Evolutionary conservation across 2,329 filamentous ascomycete species (phyloP).

Genomic region (Aureobasidium leucospermi): DNA sequence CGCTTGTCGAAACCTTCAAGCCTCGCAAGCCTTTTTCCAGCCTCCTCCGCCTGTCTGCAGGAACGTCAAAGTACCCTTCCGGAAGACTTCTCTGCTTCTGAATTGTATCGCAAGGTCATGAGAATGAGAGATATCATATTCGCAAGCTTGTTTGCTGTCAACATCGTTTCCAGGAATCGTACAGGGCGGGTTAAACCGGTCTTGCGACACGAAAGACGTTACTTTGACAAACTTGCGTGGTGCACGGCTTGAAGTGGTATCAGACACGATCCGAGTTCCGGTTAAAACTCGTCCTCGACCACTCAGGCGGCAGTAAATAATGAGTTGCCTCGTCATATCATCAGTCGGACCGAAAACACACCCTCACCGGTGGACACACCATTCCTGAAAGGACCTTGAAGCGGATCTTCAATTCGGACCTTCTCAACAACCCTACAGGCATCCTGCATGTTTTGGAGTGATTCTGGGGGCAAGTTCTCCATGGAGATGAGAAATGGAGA

Average conservation of each 20-base stretch:
- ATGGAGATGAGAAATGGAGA: conserved; percentile 12
- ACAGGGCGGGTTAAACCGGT: not conserved
- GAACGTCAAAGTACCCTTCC: not conserved
- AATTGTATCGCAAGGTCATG: not conserved
- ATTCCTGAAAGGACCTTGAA: not conserved
- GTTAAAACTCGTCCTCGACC: not conserved
- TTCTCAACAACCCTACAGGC: not conserved
- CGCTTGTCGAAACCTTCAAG: conserved; percentile 8
- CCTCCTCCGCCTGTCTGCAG: not conserved
- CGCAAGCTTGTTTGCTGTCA: not conserved
- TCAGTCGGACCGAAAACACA: conserved; percentile 8
- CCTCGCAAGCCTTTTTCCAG: conserved; percentile 4
- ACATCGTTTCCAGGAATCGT: not conserved
- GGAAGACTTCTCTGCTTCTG: not conserved
- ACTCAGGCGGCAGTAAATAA: not conserved
- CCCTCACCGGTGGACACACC: not conserved
- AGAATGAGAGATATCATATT: not conserved
- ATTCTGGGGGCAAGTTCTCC: not conserved
- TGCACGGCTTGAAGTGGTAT: conserved; percentile 8
- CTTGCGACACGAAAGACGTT: conserved; percentile 1
- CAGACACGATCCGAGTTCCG: conserved; percentile 2
- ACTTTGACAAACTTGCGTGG: not conserved
- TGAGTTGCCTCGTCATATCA: not conserved
- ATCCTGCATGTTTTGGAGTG: not conserved
- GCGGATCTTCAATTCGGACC: conserved; percentile 10